A percentile compares a stretch with the other conserved stretches of the same genome.
These are phyloP conservation scores for Wickerhamiella occidentalis DNA, from an alignment of 805 yeast species.

Conservation along the genomic window DNA sequence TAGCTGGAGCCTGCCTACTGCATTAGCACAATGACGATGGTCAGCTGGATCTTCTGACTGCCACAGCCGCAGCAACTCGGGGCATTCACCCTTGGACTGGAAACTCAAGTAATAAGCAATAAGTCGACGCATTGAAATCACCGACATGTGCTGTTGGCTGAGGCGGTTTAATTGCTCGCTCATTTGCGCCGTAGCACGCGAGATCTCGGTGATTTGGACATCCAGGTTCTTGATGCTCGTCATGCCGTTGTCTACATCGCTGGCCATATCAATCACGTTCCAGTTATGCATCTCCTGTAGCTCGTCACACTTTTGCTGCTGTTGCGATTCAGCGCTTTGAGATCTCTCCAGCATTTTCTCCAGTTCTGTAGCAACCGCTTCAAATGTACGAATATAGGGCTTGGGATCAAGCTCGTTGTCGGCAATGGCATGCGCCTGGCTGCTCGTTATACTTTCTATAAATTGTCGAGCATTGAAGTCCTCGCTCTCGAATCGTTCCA, in stretches of 20 bases:
- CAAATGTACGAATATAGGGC: slow-evolving; percentile 89
- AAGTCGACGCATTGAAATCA: slow-evolving; percentile 57
- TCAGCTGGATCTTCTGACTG: slow-evolving; percentile 40
- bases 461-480: slow-evolving; percentile 60
- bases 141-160: slow-evolving; percentile 60
- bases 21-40: slow-evolving; percentile 53
- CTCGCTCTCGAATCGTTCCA: slow-evolving; percentile 25
- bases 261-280: slow-evolving; percentile 45
- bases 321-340: slow-evolving; percentile 33
- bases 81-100: slow-evolving; percentile 40
- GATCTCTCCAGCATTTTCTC: slow-evolving; percentile 50
- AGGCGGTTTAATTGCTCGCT: slow-evolving; percentile 26
- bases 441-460: slow-evolving; percentile 64
- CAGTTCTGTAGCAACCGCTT: slow-evolving; percentile 65
- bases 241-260: slow-evolving; percentile 33
- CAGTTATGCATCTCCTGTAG: slow-evolving; percentile 56
- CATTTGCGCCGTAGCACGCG: slow-evolving; percentile 23
- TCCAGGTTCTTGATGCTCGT: slow-evolving; percentile 30
- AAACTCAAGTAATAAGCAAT: slow-evolving; percentile 70
- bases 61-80: slow-evolving; percentile 47
- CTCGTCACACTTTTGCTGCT: slow-evolving; percentile 46
- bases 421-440: slow-evolving; percentile 35
- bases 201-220: slow-evolving; percentile 24
- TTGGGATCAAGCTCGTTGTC: slow-evolving; percentile 58
- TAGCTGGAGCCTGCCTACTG: slow-evolving; percentile 50